Percentiles rank a stretch among this genome's conserved stretches.
Evolutionary conservation across 164 flowering plant genomes (phyloP).

Genomic region (Magnolia sinica): DNA sequence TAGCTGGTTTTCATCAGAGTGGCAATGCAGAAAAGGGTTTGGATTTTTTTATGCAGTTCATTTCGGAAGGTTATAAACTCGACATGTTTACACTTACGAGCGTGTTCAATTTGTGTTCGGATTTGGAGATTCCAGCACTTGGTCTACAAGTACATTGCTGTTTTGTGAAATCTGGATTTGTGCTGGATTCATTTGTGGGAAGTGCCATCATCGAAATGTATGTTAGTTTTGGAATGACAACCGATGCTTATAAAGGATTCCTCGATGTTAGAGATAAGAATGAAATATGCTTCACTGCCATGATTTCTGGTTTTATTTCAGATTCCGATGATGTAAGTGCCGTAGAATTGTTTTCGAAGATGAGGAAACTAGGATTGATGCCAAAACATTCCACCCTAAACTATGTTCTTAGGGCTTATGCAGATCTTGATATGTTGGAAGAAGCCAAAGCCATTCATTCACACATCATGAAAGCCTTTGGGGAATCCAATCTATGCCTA

Average conservation of each 20-base stretch:
- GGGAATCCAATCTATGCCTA: constrained; percentile 7
- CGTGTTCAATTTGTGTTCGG: constrained; percentile 20
- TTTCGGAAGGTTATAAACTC: constrained; percentile 15
- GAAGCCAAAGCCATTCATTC: constrained; percentile 17
- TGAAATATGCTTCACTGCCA: constrained; percentile 16
- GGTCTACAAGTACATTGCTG: constrained; percentile 30
- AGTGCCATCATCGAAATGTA: constrained; percentile 23
- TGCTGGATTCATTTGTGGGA: constrained; percentile 13
- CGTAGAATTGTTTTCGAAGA: constrained; percentile 17
- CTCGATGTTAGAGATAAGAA: constrained; percentile 14
- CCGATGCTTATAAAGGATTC: constrained; percentile 20
- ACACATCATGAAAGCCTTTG: constrained; percentile 14
- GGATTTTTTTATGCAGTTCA: constrained; percentile 4
- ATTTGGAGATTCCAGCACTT: constrained; percentile 9
- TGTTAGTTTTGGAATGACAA: constrained; percentile 14
- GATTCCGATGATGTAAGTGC: constrained; percentile 12
- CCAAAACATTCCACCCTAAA: constrained; percentile 17
- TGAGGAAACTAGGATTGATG: constrained; percentile 14
- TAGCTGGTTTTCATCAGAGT: constrained; percentile 21
- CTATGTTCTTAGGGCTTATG: constrained; percentile 15
- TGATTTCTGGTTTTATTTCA: constrained; percentile 17
- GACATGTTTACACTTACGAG: constrained; percentile 20
- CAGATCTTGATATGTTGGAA: constrained; percentile 11
- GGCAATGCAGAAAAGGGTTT: constrained; percentile 14
- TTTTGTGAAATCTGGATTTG: constrained; percentile 20